Conservation (phyloP, 2,329 filamentous ascomycete species). For the Mycogone perniciosa region DNA sequence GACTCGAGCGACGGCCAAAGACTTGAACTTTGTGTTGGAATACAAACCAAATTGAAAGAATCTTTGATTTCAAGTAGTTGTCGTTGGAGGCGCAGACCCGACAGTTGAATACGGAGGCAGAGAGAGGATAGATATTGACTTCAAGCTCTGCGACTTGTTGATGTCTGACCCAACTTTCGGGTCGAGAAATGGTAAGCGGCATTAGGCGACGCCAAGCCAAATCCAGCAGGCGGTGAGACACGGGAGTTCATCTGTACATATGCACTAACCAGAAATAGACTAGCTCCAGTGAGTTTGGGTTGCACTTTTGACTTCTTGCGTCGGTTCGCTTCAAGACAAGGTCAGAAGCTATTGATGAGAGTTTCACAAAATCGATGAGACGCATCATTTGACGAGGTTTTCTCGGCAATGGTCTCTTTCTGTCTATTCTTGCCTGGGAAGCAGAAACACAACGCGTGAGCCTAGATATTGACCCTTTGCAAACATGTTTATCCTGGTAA, state of each 20-base stretch:
- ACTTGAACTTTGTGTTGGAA: too few species aligned
- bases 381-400: not conserved
- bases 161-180: slow-evolving; percentile 3
- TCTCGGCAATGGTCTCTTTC: not conserved
- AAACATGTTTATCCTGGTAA: slow-evolving; percentile 13
- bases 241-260: not conserved
- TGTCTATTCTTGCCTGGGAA: not conserved
- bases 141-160: not conserved
- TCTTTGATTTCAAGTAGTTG: too few species aligned
- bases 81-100: too few species aligned
- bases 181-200: slow-evolving; percentile 4
- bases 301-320: not conserved
- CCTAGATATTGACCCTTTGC: not conserved
- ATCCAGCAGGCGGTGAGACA: slow-evolving; percentile 6
- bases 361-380: not conserved
- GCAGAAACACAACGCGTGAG: not conserved
- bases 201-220: not conserved
- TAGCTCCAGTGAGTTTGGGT: not conserved
- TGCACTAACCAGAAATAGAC: not conserved
- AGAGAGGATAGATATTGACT: slow-evolving; percentile 1
- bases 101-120: too few species aligned
- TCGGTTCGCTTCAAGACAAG: not conserved
- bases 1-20: too few species aligned
- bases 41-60: too few species aligned
- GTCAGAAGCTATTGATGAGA: not conserved